phyloP scores from a whole-genome alignment of 2,329 filamentous ascomycete genomes.

The Talaromyces amestolkiae region DNA sequence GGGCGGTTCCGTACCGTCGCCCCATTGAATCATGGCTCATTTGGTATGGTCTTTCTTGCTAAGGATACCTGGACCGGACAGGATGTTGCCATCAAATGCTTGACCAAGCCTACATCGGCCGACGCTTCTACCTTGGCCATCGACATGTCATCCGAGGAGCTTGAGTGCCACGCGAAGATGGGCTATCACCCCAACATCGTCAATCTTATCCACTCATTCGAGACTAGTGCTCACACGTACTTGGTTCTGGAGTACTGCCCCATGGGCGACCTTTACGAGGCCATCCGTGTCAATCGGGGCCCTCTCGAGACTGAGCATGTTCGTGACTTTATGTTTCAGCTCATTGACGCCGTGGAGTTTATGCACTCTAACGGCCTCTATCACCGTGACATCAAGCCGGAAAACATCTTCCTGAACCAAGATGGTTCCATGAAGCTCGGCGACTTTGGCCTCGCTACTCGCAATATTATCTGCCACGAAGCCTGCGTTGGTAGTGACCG shows the following conservation, averaged over 20 bases:
- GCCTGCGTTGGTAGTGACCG: constrained; percentile 93
- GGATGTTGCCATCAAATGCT: constrained; percentile 90
- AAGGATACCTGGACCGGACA: constrained; percentile 73
- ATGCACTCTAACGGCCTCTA: constrained; percentile 90
- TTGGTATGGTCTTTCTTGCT: constrained; percentile 97
- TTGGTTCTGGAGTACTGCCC: constrained; percentile 93
- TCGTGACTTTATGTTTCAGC: constrained; percentile 92
- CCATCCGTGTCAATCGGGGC: constrained; percentile 83
- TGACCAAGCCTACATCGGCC: constrained; percentile 74
- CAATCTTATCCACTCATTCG: constrained; percentile 85
- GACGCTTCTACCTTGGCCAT: constrained; percentile 64
- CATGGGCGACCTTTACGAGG: constrained; percentile 95
- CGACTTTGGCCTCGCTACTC: constrained; percentile 91
- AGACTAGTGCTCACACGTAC: constrained; percentile 86
- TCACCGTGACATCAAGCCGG: constrained; percentile 97
- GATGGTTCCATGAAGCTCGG: constrained; percentile 91
- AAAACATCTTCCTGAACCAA: constrained; percentile 94
- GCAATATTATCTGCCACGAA: constrained; percentile 86
- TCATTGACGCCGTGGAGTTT: constrained; percentile 83
- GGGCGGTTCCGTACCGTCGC: constrained; percentile 89
- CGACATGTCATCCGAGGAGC: constrained; percentile 66
- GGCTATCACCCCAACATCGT: constrained; percentile 86
- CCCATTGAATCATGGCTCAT: constrained; percentile 96
- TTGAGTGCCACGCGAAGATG: constrained; percentile 73
- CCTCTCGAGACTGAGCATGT: constrained; percentile 95